These are phyloP conservation scores for Plenodomus biglobosus DNA, from an alignment of 2,329 filamentous ascomycete species.

Conservation along the genomic window DNA sequence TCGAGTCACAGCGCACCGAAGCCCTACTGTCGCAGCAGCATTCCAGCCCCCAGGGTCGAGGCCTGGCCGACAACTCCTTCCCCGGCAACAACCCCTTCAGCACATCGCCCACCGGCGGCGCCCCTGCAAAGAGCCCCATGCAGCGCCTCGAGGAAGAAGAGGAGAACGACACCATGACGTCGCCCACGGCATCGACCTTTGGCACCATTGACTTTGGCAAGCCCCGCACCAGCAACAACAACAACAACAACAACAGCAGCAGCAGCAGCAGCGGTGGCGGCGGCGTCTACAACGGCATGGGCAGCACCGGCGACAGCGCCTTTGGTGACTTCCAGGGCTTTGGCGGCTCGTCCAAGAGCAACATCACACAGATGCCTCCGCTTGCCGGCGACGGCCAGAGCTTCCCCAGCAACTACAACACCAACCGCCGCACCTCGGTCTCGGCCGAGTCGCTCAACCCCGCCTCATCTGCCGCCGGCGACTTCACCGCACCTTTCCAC, in stretches of 20 bases:
- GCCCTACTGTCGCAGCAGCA: slow-evolving; percentile 55
- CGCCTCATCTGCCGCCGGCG: slow-evolving; percentile 77
- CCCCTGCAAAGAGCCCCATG: slow-evolving; percentile 53
- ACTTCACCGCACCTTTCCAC: slow-evolving; percentile 85
- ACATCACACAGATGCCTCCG: slow-evolving; percentile 46
- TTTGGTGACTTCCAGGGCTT: slow-evolving; percentile 45
- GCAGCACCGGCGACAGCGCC: slow-evolving; percentile 46
- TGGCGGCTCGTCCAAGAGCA: slow-evolving; percentile 33
- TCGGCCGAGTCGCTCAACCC: slow-evolving; percentile 96
- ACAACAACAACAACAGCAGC: slow-evolving; percentile 22
- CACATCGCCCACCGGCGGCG: slow-evolving; percentile 43
- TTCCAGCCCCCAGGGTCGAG: slow-evolving; percentile 46
- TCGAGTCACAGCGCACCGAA: slow-evolving; percentile 65
- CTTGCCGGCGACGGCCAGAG: slow-evolving; percentile 61
- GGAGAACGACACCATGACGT: slow-evolving; percentile 73
- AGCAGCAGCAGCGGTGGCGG: slow-evolving; percentile 30
- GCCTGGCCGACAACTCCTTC: slow-evolving; percentile 67
- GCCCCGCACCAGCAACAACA: slow-evolving; percentile 34
- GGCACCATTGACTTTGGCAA: slow-evolving; percentile 47
- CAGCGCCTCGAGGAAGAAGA: slow-evolving; percentile 78
- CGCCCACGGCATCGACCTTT: slow-evolving; percentile 63
- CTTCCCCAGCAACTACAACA: slow-evolving; percentile 91
- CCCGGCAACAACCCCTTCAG: slow-evolving; percentile 80
- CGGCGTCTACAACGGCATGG: too few relatives aligned
- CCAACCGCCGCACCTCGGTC: slow-evolving; percentile 89